Base-by-base conservation (phyloP, 805 yeast genomes). In the Metschnikowia matae region DNA sequence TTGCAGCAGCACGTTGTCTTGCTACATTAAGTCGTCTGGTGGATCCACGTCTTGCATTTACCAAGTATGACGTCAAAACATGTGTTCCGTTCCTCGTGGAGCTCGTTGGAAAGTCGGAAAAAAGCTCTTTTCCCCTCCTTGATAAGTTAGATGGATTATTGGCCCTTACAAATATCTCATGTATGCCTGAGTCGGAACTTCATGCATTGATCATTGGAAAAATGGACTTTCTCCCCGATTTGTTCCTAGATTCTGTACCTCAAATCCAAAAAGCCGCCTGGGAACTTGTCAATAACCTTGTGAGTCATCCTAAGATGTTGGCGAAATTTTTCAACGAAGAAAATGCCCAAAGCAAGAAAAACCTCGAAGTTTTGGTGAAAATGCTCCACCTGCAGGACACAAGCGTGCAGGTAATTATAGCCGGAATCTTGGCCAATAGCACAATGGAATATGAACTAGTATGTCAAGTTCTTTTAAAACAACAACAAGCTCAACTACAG, bases 81-180 rank as follows among this genome's bases (percentile, higher is more conserved):
- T 63, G 76, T 21, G 59, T 79, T 8, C 80, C 82, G 0, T 80
- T 79, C 52, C 62, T 82, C 40, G 70, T 78, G 31, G 80, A 78
- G 46, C 59, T 77, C 7, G 51, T 15, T 17, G 26, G 10, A 29
- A 29, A 46, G 32, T 15, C 37, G 29, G 46, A 21, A 4, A 29
- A 23, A 17, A 42, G 49, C 20, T 31, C 34, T 15, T 3, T 47
- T 3, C 34, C 44, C 11, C 37, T 39, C 18, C 53, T 70, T 17
- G 84, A 80, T 50, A 73, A 76, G 18, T 78, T 76, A 55, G 85
- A 83, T 57, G 69, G 83, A 0, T 66, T 87, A 37, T 61, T 84
- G 20, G 88, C 91, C 0, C 70, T 87, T 29, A 87, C 92, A 1
- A 87, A 87, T 63, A 55, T 85, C 6, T 79, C 89, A 0, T 74